phyloP scores from a whole-genome alignment of 2,329 filamentous ascomycete species.

The Penicillium sp. region DNA sequence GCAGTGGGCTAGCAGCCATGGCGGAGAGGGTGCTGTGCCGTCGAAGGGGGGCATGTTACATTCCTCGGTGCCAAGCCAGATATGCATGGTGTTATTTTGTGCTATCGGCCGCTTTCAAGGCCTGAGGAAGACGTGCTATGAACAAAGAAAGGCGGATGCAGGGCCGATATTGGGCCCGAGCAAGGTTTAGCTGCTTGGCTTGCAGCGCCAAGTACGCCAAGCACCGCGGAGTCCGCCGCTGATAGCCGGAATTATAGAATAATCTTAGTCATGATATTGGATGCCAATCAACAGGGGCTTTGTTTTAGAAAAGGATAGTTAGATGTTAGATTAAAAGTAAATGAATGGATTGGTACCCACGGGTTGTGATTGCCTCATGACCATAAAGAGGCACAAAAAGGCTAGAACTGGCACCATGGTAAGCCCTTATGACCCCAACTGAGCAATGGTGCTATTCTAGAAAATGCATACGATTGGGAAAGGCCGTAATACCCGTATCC shows the following conservation, averaged over 20 bases:
- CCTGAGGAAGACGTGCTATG: neutral
- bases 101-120: conserved; percentile 1
- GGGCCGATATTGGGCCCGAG: neutral
- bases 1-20: neutral
- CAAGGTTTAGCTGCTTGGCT: conserved; percentile 14
- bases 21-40: conserved; percentile 5
- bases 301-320: neutral
- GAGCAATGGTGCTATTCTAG: neutral
- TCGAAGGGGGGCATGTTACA: conserved; percentile 19
- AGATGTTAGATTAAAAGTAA: neutral
- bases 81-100: conserved; percentile 12
- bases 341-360: neutral
- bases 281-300: neutral
- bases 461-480: neutral
- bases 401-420: neutral
- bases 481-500: neutral
- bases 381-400: neutral
- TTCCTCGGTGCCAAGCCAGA: conserved; percentile 20
- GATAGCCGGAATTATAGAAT: conserved; percentile 10
- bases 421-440: neutral
- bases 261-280: neutral
- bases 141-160: conserved; percentile 7
- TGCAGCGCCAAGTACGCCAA: conserved; percentile 29
- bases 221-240: conserved; percentile 12
- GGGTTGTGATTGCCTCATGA: neutral